A percentile compares a stretch with the other conserved stretches of the same genome.
Conservation (phyloP, 108 stramenopile species). For the Nitzschia putrida region DNA sequence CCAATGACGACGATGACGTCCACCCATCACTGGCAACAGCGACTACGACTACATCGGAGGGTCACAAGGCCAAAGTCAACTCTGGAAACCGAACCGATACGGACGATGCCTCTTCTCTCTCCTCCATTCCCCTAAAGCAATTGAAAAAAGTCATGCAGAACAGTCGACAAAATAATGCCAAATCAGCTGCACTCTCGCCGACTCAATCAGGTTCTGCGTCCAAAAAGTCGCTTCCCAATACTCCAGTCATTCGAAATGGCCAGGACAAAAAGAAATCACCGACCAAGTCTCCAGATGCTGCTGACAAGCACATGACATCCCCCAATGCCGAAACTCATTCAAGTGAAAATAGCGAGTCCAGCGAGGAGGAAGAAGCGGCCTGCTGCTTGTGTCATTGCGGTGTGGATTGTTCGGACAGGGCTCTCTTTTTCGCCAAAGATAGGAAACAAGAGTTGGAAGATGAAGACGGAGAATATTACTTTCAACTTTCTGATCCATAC, state of each 20-base stretch:
- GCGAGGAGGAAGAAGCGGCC: constrained; percentile 53
- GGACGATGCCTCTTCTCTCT: not conserved
- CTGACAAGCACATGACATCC: too few species aligned
- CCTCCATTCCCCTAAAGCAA: not conserved
- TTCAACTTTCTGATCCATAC: constrained; percentile 45
- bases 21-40: too few species aligned
- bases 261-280: too few species aligned
- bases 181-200: not conserved
- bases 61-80: too few species aligned
- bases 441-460: constrained; percentile 37
- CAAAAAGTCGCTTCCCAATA: too few species aligned
- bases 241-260: too few species aligned
- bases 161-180: not conserved
- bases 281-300: too few species aligned
- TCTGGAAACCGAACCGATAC: too few species aligned
- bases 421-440: constrained; percentile 59
- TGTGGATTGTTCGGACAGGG: constrained; percentile 73
- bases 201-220: not conserved
- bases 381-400: constrained; percentile 83
- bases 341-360: not conserved
- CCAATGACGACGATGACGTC: not conserved
- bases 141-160: not conserved
- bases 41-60: too few species aligned
- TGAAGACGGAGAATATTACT: constrained; percentile 48
- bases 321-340: too few species aligned